A percentile compares a stretch with the other conserved stretches of the same genome.
Evolutionary conservation across 805 yeast species (phyloP).

Genomic region (Jamesozyma rosinii): DNA sequence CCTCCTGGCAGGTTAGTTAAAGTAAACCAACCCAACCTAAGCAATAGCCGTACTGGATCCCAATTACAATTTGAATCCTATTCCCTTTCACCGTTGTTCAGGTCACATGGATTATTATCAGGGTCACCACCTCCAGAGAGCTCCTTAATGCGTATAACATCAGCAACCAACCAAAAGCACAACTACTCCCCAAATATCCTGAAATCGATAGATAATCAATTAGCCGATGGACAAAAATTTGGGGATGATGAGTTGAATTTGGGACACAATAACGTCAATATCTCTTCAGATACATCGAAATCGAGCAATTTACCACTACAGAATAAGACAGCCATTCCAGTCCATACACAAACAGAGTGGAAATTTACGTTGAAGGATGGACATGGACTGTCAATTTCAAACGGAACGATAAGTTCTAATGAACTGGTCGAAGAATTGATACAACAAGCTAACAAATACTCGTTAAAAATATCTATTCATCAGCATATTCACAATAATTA

Average conservation of each 20-base stretch:
- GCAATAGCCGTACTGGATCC: constrained; percentile 1
- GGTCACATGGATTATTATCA: not conserved
- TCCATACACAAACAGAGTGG: constrained; percentile 45
- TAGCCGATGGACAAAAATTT: not conserved
- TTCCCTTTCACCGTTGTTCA: constrained; percentile 1
- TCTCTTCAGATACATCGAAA: not conserved
- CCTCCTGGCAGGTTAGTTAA: constrained; percentile 1
- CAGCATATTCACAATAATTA: constrained; percentile 82
- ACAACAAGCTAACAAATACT: constrained; percentile 48
- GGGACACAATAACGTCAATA: not conserved
- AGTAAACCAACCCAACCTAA: constrained; percentile 1
- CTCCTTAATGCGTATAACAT: not conserved
- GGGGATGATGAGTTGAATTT: not conserved
- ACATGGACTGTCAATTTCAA: constrained; percentile 36
- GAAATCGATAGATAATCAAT: not conserved
- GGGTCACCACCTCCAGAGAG: not conserved
- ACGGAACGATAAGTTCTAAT: constrained; percentile 45
- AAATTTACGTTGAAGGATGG: constrained; percentile 44
- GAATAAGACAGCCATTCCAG: not conserved
- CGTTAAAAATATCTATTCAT: constrained; percentile 60
- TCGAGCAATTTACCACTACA: not conserved
- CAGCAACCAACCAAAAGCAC: not conserved
- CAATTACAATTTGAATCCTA: not conserved
- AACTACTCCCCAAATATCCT: not conserved
- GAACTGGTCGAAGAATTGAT: constrained; percentile 50